A percentile compares a stretch with the other conserved stretches of the same genome.
phyloP scores from a whole-genome alignment of 345 rosid species.

The thale cress (Arabidopsis thaliana) region TAIR10.1 NC_003076.8:16597501-16598000 shows the following conservation, averaged over 20 bases:
- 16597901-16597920: conserved; percentile 67
- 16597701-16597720: conserved; percentile 82
- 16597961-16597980: conserved; percentile 74
- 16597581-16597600: not conserved
- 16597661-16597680: conserved; percentile 71
- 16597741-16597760: conserved; percentile 56
- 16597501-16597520: conserved; percentile 61
- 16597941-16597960: conserved; percentile 71
- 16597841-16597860: conserved; percentile 67
- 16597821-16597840: conserved; percentile 61
- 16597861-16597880: conserved; percentile 71
- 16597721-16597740: conserved; percentile 70
- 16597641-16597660: conserved; percentile 67
- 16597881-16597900: conserved; percentile 84
- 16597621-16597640: not conserved
- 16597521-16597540: conserved; percentile 62
- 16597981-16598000: not conserved
- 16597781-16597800: not conserved
- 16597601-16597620: not conserved
- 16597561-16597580: conserved; percentile 47
- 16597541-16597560: conserved; percentile 52
- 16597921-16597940: conserved; percentile 65
- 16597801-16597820: conserved; percentile 13
- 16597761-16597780: not conserved
- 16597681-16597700: conserved; percentile 91